These are phyloP conservation scores for Aureoboletus auriporus DNA, from an alignment of 768 basidiomycete species.

Conservation along the genomic window DNA sequence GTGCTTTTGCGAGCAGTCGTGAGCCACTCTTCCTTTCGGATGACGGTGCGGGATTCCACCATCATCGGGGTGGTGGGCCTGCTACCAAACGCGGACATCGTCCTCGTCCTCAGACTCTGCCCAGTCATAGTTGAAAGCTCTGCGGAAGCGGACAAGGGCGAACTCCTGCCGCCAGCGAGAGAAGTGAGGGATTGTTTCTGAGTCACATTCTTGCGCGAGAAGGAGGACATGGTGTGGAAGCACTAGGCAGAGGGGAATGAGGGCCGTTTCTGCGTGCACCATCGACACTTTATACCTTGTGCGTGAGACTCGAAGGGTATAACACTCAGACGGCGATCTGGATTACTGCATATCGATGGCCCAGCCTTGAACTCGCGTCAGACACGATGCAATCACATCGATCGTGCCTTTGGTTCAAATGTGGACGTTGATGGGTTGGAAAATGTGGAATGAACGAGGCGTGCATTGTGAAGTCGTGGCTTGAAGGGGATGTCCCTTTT, in stretches of 20 bases:
- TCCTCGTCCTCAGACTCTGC: slow-evolving; percentile 17
- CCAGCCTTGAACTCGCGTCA: neutral
- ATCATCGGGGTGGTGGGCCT: slow-evolving; percentile 14
- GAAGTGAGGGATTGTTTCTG: slow-evolving; percentile 5
- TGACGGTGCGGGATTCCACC: slow-evolving; percentile 10
- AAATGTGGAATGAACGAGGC: slow-evolving; percentile 6
- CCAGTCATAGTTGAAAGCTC: slow-evolving; percentile 9
- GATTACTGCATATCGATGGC: slow-evolving; percentile 3
- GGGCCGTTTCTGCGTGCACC: neutral
- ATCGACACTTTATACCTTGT: slow-evolving; percentile 14
- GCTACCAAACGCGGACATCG: slow-evolving; percentile 14
- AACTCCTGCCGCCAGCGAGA: neutral
- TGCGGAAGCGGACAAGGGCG: slow-evolving; percentile 12
- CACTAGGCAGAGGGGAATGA: neutral
- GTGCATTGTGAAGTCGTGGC: neutral
- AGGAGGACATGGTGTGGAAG: slow-evolving; percentile 19
- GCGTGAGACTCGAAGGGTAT: neutral
- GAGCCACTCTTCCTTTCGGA: slow-evolving; percentile 29
- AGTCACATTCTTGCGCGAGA: slow-evolving; percentile 8
- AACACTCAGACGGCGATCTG: slow-evolving; percentile 1
- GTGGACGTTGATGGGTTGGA: no score
- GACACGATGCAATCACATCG: neutral
- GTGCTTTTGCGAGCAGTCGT: slow-evolving; percentile 27
- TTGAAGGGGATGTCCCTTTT: neutral
- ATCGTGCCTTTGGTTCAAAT: slow-evolving; percentile 6